These are phyloP conservation scores for Polysphondylium violaceum DNA, from an alignment of 78 protist genomes.

Conservation along the genomic window DNA sequence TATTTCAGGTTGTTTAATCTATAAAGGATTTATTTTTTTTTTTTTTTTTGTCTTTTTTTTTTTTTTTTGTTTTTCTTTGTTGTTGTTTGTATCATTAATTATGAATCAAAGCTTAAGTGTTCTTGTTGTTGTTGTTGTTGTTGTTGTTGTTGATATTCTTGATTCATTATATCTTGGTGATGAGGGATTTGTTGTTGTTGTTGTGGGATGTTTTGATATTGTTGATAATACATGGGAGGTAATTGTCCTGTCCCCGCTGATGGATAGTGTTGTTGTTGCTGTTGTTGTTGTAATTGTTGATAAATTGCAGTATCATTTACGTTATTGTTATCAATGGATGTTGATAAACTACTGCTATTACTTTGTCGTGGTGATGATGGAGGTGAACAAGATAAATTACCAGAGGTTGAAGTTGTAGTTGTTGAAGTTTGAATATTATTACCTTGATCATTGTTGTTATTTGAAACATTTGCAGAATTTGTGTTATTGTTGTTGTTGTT, in stretches of 20 bases:
- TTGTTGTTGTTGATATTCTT: slow-evolving; percentile 1
- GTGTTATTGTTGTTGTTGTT: neutral
- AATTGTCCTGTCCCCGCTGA: neutral
- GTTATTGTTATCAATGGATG: neutral
- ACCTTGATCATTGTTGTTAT: neutral
- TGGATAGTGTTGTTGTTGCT: neutral
- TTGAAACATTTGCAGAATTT: neutral
- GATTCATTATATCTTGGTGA: no score
- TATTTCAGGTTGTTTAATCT: no score
- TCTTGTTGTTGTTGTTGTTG: neutral
- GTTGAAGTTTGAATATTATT: neutral
- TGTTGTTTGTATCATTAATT: no score
- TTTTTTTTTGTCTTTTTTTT: no score
- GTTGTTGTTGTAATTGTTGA: neutral
- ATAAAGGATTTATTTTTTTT: no score
- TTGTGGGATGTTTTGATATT: no score
- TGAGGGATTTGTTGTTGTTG: slow-evolving; percentile 2
- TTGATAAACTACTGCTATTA: neutral
- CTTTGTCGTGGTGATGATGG: neutral
- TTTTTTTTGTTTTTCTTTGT: no score
- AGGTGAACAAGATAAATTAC: neutral
- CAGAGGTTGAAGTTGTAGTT: neutral
- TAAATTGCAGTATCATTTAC: no score
- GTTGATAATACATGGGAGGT: no score
- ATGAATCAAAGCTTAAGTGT: no score